Evolutionary conservation across 2,329 filamentous ascomycete genomes (phyloP).

Genomic region (Thelonectria olida): DNA sequence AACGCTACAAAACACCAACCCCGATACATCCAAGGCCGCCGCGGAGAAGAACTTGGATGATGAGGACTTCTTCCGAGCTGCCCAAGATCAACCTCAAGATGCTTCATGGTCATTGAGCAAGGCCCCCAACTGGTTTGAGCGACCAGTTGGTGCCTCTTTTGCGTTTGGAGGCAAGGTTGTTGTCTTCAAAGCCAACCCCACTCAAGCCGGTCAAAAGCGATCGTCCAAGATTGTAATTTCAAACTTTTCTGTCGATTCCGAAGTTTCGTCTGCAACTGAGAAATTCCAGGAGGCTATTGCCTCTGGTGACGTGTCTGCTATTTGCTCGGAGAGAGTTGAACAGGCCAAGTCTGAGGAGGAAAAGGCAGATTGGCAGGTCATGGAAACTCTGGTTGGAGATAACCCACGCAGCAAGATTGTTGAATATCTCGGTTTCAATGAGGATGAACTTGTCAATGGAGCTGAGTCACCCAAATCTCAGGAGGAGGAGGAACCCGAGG

Average conservation of each 20-base stretch:
- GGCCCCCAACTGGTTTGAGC: conserved; percentile 90
- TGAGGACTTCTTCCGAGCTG: conserved; percentile 96
- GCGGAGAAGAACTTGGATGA: conserved; percentile 80
- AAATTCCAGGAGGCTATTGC: conserved; percentile 86
- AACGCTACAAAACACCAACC: conserved; percentile 92
- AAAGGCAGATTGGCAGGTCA: conserved; percentile 94
- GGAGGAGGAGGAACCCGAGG: conserved; percentile 42
- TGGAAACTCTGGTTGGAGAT: conserved; percentile 85
- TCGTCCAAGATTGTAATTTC: conserved; percentile 85
- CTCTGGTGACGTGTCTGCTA: conserved; percentile 77
- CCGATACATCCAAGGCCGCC: conserved; percentile 72
- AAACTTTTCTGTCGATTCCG: conserved; percentile 87
- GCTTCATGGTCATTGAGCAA: conserved; percentile 87
- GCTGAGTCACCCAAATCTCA: conserved; percentile 34
- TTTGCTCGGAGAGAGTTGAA: conserved; percentile 83
- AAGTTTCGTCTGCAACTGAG: conserved; percentile 83
- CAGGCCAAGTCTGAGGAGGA: conserved; percentile 86
- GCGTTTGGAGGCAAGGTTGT: conserved; percentile 96
- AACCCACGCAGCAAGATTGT: conserved; percentile 88
- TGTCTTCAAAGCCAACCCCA: conserved; percentile 69
- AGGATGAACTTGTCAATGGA: conserved; percentile 64
- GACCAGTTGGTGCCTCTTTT: conserved; percentile 87
- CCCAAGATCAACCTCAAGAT: conserved; percentile 89
- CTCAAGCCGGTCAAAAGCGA: conserved; percentile 69
- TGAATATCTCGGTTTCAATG: conserved; percentile 88